These are phyloP conservation scores for Closterium sp. DNA, from an alignment of 139 green algal genomes.

Conservation along the genomic window DNA sequence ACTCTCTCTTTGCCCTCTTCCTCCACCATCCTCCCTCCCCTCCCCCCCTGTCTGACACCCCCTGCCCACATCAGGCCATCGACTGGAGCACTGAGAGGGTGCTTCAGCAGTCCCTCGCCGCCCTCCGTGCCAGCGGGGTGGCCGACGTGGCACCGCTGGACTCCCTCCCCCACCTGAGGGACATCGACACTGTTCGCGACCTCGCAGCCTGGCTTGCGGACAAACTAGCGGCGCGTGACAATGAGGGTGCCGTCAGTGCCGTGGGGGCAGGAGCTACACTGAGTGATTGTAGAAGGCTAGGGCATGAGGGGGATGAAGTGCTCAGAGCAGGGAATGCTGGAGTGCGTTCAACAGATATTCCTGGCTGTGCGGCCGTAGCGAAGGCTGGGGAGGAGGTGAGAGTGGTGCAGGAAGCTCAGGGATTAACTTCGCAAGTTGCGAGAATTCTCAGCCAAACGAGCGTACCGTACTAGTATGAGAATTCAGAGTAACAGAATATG, in stretches of 20 bases:
- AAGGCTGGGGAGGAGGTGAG: background rate
- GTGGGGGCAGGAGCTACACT: background rate
- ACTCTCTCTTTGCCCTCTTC: background rate
- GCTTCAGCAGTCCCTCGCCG: background rate
- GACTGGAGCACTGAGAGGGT: constrained; percentile 15
- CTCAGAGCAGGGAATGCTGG: background rate
- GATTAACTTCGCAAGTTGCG: background rate
- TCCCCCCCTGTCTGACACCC: background rate
- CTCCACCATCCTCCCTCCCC: background rate
- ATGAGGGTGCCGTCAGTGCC: background rate
- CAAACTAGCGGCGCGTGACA: background rate
- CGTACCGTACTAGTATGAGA: too few relatives aligned
- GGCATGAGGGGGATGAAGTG: background rate
- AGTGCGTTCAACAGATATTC: background rate
- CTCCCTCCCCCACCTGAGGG: constrained; percentile 1
- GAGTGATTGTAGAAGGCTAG: background rate
- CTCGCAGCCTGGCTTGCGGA: background rate
- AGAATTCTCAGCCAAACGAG: background rate
- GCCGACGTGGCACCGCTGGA: constrained; percentile 4
- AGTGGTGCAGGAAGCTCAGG: background rate
- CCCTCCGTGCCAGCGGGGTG: background rate
- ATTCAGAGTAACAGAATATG: too few relatives aligned
- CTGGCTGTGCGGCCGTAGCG: background rate
- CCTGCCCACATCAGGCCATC: constrained; percentile 17
- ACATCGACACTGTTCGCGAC: constrained; percentile 26